Conservation (phyloP, 2,329 filamentous ascomycete genomes). For the Phaeoacremonium minimum region DNA sequence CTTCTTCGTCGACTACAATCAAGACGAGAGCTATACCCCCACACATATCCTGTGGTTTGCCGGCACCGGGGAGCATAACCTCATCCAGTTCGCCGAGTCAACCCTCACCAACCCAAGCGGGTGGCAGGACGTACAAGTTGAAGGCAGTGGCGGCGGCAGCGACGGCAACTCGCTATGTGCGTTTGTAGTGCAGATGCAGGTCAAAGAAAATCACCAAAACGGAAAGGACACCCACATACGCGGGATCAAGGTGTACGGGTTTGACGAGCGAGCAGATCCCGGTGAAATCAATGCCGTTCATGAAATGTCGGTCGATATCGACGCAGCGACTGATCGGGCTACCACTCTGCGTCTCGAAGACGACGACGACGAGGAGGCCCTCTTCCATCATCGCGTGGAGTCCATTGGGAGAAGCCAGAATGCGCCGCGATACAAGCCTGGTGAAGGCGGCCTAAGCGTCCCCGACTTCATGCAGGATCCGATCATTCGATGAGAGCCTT, state of each 20-base stretch:
- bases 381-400: conserved; percentile 23
- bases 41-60: conserved; percentile 87
- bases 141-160: conserved; percentile 49
- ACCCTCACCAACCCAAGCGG: conserved; percentile 74
- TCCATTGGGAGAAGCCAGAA: conserved; percentile 21
- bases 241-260: conserved; percentile 79
- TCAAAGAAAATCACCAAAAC: conserved; percentile 97
- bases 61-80: conserved; percentile 85
- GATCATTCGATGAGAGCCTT: conserved; percentile 3
- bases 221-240: conserved; percentile 98
- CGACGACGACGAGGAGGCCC: conserved; percentile 27
- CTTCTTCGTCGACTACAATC: conserved; percentile 85
- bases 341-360: conserved; percentile 20
- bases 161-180: conserved; percentile 75
- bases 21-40: conserved; percentile 95
- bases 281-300: conserved; percentile 28
- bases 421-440: no score
- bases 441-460: no score
- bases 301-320: conserved; percentile 24
- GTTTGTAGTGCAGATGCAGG: conserved; percentile 84
- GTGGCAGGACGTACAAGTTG: conserved; percentile 80
- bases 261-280: conserved; percentile 42
- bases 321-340: conserved; percentile 20
- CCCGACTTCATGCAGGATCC: conserved; percentile 12
- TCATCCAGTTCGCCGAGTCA: conserved; percentile 83